Evolutionary conservation across 2,329 filamentous ascomycete species (phyloP).

Genomic region (Dactylellina parvicollis): DNA sequence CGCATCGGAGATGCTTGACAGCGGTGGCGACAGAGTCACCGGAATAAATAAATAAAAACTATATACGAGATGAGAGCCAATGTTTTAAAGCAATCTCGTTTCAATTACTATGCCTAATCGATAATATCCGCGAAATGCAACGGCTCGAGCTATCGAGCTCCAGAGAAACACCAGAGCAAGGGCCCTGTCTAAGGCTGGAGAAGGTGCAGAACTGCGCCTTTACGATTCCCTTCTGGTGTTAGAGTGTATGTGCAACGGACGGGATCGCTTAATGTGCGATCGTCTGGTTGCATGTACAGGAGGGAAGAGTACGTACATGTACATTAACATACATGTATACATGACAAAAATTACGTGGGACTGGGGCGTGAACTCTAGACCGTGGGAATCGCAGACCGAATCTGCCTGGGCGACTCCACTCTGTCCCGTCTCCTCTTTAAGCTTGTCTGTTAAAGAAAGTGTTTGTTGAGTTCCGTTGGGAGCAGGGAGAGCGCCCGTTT

Average conservation of each 20-base stretch:
- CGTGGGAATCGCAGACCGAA: slow-evolving; percentile 27
- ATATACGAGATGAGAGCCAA: not conserved
- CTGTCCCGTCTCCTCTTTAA: slow-evolving; percentile 49
- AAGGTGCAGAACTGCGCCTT: slow-evolving; percentile 33
- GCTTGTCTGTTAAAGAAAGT: slow-evolving; percentile 7
- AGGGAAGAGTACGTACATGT: slow-evolving; percentile 31
- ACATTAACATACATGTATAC: slow-evolving; percentile 23
- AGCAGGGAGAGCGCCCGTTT: slow-evolving; percentile 38
- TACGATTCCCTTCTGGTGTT: slow-evolving; percentile 26
- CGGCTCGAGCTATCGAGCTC: slow-evolving; percentile 18
- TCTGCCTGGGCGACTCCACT: slow-evolving; percentile 45
- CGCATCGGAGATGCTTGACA: not conserved
- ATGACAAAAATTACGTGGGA: slow-evolving; percentile 22
- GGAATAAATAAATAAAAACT: not conserved
- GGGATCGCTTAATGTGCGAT: slow-evolving; percentile 55
- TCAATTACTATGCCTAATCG: slow-evolving; percentile 29
- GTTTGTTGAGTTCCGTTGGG: slow-evolving; percentile 39
- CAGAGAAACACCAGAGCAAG: slow-evolving; percentile 25
- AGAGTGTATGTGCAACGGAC: slow-evolving; percentile 49
- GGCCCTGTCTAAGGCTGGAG: slow-evolving; percentile 17
- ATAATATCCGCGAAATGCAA: slow-evolving; percentile 24
- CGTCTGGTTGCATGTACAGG: slow-evolving; percentile 54
- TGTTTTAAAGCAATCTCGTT: not conserved
- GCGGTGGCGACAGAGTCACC: slow-evolving; percentile 4
- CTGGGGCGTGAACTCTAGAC: slow-evolving; percentile 41